These are phyloP conservation scores for Gentiana dahurica DNA, from an alignment of 257 asterid species.

Conservation along the genomic window DNA sequence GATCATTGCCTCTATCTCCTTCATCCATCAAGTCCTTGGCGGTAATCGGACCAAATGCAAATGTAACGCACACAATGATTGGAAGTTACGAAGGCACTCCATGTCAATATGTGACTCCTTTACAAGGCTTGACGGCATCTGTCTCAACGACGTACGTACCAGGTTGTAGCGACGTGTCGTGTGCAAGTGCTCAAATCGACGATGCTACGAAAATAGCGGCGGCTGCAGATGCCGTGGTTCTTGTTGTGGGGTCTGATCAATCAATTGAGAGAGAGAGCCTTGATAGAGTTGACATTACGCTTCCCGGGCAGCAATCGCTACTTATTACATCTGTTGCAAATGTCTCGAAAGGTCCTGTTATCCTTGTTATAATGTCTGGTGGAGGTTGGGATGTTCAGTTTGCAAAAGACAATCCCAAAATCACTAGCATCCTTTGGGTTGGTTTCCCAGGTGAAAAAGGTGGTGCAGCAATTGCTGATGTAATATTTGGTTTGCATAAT, in stretches of 20 bases:
- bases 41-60: slow-evolving; percentile 84
- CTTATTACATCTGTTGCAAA: slow-evolving; percentile 53
- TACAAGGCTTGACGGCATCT: slow-evolving; percentile 46
- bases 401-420: slow-evolving; percentile 56
- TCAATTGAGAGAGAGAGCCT: slow-evolving; percentile 46
- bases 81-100: slow-evolving; percentile 84
- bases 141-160: slow-evolving; percentile 42
- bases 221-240: slow-evolving; percentile 61
- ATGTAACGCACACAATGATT: slow-evolving; percentile 52
- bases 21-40: slow-evolving; percentile 55
- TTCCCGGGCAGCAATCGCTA: slow-evolving; percentile 76
- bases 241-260: slow-evolving; percentile 77
- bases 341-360: slow-evolving; percentile 66
- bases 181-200: slow-evolving; percentile 41
- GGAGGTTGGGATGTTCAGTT: slow-evolving; percentile 81
- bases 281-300: slow-evolving; percentile 60
- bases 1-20: slow-evolving; percentile 55
- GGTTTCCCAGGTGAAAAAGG: slow-evolving; percentile 98
- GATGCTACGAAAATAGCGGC: slow-evolving; percentile 53
- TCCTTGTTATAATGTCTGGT: slow-evolving; percentile 82
- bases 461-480: slow-evolving; percentile 76
- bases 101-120: slow-evolving; percentile 55
- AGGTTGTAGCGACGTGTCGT: slow-evolving; percentile 49
- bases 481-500: slow-evolving; percentile 53
- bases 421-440: slow-evolving; percentile 73